Conservation (phyloP, 352 stramenopile genomes). For the Aphanomyces cochlioides region DNA sequence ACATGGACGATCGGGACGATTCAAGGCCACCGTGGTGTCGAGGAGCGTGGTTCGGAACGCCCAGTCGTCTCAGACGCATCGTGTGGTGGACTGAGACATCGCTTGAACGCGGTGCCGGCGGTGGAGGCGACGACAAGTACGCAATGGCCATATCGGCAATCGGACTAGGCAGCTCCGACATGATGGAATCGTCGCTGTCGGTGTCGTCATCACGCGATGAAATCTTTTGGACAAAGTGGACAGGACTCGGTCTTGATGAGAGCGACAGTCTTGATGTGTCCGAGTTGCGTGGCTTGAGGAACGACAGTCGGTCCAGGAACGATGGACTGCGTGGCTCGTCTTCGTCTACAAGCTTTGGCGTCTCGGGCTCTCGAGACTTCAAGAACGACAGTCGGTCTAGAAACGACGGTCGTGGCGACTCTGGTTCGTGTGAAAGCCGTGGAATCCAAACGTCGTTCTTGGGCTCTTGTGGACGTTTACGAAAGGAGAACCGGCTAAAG, state of each 20-base stretch:
- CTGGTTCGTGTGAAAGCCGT: background rate
- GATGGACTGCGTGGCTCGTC: too few relatives aligned
- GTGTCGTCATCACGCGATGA: background rate
- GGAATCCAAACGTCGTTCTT: background rate
- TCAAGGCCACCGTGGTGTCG: background rate
- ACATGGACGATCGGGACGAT: background rate
- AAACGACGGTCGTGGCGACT: background rate
- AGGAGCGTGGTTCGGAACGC: background rate
- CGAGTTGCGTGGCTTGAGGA: too few relatives aligned
- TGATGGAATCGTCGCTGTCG: background rate
- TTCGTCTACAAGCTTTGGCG: background rate
- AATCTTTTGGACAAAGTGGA: background rate
- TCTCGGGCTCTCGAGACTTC: background rate
- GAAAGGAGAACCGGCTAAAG: constrained; percentile 2
- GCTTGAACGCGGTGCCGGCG: too few relatives aligned
- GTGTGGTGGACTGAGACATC: too few relatives aligned
- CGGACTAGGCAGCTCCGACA: background rate
- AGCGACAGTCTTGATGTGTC: too few relatives aligned
- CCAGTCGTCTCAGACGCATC: too few relatives aligned
- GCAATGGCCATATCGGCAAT: too few relatives aligned
- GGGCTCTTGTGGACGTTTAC: background rate
- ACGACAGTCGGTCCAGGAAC: background rate
- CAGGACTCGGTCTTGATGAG: too few relatives aligned
- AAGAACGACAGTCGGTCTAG: constrained; percentile 9
- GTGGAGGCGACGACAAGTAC: too few relatives aligned